Percentiles rank a stretch among this genome's conserved stretches.
Conservation (phyloP, 306 rosid species). For the Cicer bijugum region DNA sequence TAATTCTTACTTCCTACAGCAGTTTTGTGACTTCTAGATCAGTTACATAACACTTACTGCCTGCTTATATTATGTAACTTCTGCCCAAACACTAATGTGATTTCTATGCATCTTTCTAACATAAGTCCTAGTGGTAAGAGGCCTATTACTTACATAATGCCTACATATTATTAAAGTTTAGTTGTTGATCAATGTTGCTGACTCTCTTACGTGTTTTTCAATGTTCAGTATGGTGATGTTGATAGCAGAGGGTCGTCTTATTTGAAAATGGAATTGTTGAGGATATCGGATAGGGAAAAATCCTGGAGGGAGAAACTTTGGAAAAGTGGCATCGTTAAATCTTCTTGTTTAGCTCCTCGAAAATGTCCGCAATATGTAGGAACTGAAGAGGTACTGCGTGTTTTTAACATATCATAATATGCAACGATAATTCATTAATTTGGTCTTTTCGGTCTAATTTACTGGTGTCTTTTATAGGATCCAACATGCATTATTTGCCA, state of each 20-base stretch:
- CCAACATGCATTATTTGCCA: slow-evolving; percentile 88
- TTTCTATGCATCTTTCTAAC: no score
- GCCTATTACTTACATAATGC: no score
- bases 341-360: slow-evolving; percentile 74
- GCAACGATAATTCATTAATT: slow-evolving; percentile 38
- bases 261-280: slow-evolving; percentile 77
- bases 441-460: slow-evolving; percentile 36
- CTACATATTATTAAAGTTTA: background rate
- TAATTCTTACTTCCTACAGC: no score
- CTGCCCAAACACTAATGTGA: no score
- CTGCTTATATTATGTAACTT: no score
- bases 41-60: no score
- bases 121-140: no score
- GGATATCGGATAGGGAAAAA: slow-evolving; percentile 72
- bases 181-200: slow-evolving; percentile 32
- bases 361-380: slow-evolving; percentile 79
- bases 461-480: slow-evolving; percentile 64
- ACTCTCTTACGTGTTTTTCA: slow-evolving; percentile 40
- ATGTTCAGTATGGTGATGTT: slow-evolving; percentile 62
- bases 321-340: slow-evolving; percentile 78
- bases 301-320: slow-evolving; percentile 87
- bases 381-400: slow-evolving; percentile 78
- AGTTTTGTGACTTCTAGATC: no score
- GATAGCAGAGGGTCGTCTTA: slow-evolving; percentile 66
- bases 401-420: slow-evolving; percentile 38